Percentiles rank a stretch among this genome's conserved stretches.
Conservation (phyloP, 495 filamentous ascomycete species). For the Penicillium arizonense region DNA sequence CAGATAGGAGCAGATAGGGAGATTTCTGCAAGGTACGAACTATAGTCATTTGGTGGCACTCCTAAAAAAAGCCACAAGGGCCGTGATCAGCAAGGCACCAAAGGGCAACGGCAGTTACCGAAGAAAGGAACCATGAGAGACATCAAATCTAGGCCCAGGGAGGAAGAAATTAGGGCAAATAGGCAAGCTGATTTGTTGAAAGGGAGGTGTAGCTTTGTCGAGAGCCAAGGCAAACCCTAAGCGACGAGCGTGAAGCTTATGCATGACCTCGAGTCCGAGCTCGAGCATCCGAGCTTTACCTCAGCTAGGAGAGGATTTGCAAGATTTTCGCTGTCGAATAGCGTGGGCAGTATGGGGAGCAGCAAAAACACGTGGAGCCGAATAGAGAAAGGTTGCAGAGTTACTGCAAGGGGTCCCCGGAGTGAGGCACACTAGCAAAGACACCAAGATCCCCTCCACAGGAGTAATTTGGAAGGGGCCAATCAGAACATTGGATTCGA, state of each 20-base stretch:
- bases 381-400: conserved; percentile 14
- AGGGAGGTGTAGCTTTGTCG: background rate
- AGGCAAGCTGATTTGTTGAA: background rate
- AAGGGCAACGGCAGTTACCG: conserved; percentile 6
- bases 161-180: background rate
- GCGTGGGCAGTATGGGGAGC: conserved; percentile 8
- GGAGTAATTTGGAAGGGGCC: conserved; percentile 3
- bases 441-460: conserved; percentile 6
- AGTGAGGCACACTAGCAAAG: conserved; percentile 1
- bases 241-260: conserved; percentile 16
- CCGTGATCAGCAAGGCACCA: conserved; percentile 27
- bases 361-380: conserved; percentile 18
- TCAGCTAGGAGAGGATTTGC: conserved; percentile 1
- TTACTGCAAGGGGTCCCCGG: conserved; percentile 17
- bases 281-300: conserved; percentile 14
- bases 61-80: conserved; percentile 17
- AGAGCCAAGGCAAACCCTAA: conserved; percentile 6
- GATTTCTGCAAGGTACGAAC: conserved; percentile 25
- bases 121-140: conserved; percentile 13
- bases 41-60: conserved; percentile 22
- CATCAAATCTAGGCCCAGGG: conserved; percentile 4
- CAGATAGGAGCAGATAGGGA: conserved; percentile 6
- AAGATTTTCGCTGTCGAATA: conserved; percentile 5
- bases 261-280: conserved; percentile 12
- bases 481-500: background rate